phyloP scores from a whole-genome alignment of 2,329 filamentous ascomycete genomes.

The Colletotrichum nymphaeae region DNA sequence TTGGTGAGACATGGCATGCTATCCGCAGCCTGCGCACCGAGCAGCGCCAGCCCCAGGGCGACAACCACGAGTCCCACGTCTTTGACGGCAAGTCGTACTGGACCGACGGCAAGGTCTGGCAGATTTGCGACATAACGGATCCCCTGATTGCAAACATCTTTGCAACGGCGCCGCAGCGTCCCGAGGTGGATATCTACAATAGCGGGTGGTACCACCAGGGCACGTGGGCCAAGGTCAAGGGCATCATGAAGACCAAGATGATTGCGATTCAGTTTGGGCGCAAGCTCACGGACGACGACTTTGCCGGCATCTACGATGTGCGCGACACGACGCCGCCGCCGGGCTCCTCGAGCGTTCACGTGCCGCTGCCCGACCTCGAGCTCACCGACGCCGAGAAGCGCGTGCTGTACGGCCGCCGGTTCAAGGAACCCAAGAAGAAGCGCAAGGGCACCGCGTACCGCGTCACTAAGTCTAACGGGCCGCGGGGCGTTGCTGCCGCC shows the following conservation, averaged over 20 bases:
- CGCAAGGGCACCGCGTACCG: conserved; percentile 37
- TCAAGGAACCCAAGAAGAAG: conserved; percentile 41
- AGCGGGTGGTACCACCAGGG: conserved; percentile 90
- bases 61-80: conserved; percentile 69
- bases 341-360: conserved; percentile 44
- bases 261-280: conserved; percentile 71
- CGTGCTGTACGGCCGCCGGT: conserved; percentile 46
- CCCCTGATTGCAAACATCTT: conserved; percentile 77
- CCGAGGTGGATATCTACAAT: conserved; percentile 66
- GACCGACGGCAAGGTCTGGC: conserved; percentile 90
- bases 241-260: conserved; percentile 90
- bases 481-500: conserved; percentile 20
- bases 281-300: conserved; percentile 59
- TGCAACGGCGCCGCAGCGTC: conserved; percentile 68
- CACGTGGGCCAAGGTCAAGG: conserved; percentile 84
- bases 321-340: conserved; percentile 47
- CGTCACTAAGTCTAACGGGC: conserved; percentile 35
- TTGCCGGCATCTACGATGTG: conserved; percentile 54
- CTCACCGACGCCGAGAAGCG: conserved; percentile 51
- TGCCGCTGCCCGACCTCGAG: conserved; percentile 52
- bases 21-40: conserved; percentile 51
- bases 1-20: conserved; percentile 61
- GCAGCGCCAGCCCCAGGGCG: conserved; percentile 53
- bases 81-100: conserved; percentile 84
- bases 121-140: conserved; percentile 92